Percentiles rank a stretch among this genome's conserved stretches.
Evolutionary conservation across 75 land plant genomes (phyloP).

Genomic region (Larix kaempferi): DNA sequence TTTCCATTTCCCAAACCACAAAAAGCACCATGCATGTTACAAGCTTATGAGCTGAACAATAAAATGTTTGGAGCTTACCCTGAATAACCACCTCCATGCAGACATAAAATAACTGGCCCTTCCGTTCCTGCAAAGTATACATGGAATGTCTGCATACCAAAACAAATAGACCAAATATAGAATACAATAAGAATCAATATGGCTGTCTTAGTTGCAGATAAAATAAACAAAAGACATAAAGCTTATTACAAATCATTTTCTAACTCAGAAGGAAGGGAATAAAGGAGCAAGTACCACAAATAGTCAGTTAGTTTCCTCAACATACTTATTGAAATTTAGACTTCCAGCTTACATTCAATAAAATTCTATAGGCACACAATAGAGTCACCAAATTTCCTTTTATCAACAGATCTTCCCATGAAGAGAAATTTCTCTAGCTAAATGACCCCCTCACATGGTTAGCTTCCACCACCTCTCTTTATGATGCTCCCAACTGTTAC

Average conservation of each 20-base stretch:
- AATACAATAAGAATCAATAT: background rate
- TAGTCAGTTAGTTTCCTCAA: background rate
- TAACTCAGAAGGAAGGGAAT: background rate
- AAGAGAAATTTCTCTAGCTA: too few species aligned
- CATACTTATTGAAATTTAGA: background rate
- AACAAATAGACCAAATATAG: slow-evolving; percentile 4
- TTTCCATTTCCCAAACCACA: background rate
- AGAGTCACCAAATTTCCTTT: background rate
- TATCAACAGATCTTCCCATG: background rate
- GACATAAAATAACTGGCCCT: slow-evolving; percentile 92
- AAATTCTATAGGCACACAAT: background rate
- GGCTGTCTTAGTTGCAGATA: background rate
- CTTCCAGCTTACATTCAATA: background rate
- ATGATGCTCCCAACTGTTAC: too few species aligned
- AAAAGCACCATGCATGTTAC: background rate
- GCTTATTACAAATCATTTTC: background rate
- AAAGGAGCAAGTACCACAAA: background rate
- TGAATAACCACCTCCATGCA: slow-evolving; percentile 98
- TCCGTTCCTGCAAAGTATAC: slow-evolving; percentile 84
- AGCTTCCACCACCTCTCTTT: too few species aligned
- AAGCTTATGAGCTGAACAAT: background rate
- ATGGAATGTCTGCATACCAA: slow-evolving; percentile 71
- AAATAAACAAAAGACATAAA: background rate
- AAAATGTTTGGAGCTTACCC: slow-evolving; percentile 48
- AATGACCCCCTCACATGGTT: too few species aligned